Evolutionary conservation across 73 alveolate species (phyloP).

Genomic region (Blepharisma japonicum): DNA sequence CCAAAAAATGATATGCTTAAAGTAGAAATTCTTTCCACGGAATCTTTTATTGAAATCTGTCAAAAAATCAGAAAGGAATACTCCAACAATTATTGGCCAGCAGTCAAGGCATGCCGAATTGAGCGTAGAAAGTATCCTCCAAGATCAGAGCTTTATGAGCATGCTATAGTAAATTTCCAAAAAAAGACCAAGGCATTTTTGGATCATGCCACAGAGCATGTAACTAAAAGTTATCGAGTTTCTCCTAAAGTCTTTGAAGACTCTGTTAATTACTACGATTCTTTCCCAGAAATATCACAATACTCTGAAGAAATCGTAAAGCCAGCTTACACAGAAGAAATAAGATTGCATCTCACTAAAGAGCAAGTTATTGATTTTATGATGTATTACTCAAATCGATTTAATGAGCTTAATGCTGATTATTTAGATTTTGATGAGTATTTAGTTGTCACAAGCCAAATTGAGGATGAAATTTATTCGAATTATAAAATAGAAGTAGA

Average conservation of each 20-base stretch:
- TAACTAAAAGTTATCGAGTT: not conserved
- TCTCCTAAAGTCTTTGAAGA: not conserved
- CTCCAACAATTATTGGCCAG: not conserved
- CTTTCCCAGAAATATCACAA: not conserved
- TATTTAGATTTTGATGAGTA: conserved; percentile 9
- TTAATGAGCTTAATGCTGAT: not conserved
- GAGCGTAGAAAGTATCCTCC: not conserved
- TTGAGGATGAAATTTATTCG: conserved; percentile 17
- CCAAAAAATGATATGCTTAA: too few relatives aligned
- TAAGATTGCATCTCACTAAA: not conserved
- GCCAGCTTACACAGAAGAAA: not conserved
- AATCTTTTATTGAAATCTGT: too few relatives aligned
- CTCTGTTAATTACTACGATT: conserved; percentile 10
- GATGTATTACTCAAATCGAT: not conserved
- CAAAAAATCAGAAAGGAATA: too few relatives aligned
- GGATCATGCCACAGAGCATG: not conserved
- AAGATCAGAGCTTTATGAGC: not conserved
- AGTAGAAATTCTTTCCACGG: too few relatives aligned
- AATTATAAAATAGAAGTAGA: not conserved
- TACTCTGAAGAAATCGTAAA: not conserved
- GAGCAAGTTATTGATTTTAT: not conserved
- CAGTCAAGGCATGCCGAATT: not conserved
- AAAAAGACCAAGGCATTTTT: not conserved
- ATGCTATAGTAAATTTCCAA: not conserved
- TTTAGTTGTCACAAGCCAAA: conserved; percentile 16